Evolutionary conservation across 495 filamentous ascomycete species (phyloP).

Genomic region (Apiosordaria backusii): DNA sequence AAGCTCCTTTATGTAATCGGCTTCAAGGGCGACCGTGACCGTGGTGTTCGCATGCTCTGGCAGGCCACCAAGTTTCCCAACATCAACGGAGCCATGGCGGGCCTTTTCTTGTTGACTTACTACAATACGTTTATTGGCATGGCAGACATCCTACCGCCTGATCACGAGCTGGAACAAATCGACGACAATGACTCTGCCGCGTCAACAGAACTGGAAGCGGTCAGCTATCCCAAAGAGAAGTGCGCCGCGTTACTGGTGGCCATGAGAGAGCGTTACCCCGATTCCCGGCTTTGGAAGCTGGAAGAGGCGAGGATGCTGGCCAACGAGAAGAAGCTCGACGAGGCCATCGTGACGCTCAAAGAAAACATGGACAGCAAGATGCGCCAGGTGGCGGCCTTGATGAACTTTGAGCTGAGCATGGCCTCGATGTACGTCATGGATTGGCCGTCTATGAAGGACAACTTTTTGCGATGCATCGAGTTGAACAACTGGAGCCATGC

Average conservation of each 20-base stretch:
- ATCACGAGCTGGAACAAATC: conserved; percentile 47
- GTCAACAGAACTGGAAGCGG: conserved; percentile 40
- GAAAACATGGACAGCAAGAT: conserved; percentile 63
- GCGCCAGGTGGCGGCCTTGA: conserved; percentile 77
- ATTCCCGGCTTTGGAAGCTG: conserved; percentile 80
- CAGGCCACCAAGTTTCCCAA: conserved; percentile 83
- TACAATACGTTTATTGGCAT: conserved; percentile 84
- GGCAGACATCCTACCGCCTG: conserved; percentile 78
- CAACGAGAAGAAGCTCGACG: conserved; percentile 62
- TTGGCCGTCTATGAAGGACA: conserved; percentile 65
- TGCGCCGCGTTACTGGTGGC: conserved; percentile 64
- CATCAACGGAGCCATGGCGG: conserved; percentile 87
- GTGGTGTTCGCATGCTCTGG: conserved; percentile 85
- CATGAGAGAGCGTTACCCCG: conserved; percentile 76
- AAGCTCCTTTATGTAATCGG: conserved; percentile 84
- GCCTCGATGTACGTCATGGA: conserved; percentile 73
- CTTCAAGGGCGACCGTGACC: conserved; percentile 84
- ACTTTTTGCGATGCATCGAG: conserved; percentile 74
- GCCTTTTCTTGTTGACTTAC: conserved; percentile 73
- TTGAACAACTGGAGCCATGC: conserved; percentile 90
- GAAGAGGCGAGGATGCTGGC: conserved; percentile 83
- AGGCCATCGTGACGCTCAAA: conserved; percentile 61
- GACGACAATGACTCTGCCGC: conserved; percentile 27
- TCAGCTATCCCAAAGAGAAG: conserved; percentile 68
- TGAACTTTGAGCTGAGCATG: conserved; percentile 80